Evolutionary conservation across 2,329 filamentous ascomycete species (phyloP).

Genomic region (Aureobasidium sp.): DNA sequence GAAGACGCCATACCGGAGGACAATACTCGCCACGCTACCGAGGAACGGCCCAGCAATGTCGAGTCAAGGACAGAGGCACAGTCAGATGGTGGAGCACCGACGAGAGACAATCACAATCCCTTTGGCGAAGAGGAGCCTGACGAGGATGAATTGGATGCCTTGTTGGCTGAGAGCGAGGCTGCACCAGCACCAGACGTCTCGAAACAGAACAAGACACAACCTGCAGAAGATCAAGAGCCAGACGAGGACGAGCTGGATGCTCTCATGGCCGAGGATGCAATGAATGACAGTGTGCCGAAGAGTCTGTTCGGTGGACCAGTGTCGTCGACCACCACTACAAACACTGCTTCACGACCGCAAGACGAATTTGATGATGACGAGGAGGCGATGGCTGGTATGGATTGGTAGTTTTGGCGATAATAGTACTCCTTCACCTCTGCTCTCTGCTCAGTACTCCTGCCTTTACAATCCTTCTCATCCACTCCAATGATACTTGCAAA

Average conservation of each 20-base stretch:
- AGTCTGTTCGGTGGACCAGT: conserved; percentile 15
- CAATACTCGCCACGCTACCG: background rate
- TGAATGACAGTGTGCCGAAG: conserved; percentile 16
- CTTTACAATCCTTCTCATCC: background rate
- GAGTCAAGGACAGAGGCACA: background rate
- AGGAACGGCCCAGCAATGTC: background rate
- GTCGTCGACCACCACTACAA: background rate
- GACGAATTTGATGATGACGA: conserved; percentile 55
- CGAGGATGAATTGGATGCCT: conserved; percentile 46
- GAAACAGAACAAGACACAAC: background rate
- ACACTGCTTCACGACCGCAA: conserved; percentile 13
- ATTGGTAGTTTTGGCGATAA: conserved; percentile 15
- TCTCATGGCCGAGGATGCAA: conserved; percentile 41
- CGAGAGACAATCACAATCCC: background rate
- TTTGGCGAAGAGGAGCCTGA: conserved; percentile 40
- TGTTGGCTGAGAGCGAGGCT: conserved; percentile 40
- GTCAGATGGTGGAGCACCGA: background rate
- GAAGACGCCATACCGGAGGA: conserved; percentile 12
- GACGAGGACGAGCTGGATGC: conserved; percentile 50
- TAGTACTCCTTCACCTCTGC: background rate
- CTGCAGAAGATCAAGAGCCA: conserved; percentile 24
- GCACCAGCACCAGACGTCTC: conserved; percentile 6
- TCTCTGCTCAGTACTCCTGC: background rate
- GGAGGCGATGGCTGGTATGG: conserved; percentile 53
- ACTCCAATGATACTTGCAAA: no score